phyloP scores from a whole-genome alignment of 75 land plant species.

The Pinus albicaulis region DNA sequence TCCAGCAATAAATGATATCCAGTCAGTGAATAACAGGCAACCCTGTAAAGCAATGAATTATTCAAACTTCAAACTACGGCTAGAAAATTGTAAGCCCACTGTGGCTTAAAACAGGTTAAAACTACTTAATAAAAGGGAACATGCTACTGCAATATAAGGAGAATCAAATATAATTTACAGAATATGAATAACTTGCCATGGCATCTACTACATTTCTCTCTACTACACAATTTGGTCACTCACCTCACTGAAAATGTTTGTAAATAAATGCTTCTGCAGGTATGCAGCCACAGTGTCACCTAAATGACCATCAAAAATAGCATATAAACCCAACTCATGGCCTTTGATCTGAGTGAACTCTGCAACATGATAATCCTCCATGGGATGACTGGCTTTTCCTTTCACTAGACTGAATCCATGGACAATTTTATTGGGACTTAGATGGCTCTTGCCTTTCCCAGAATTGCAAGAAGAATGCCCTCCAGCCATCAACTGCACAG shows the following conservation, averaged over 20 bases:
- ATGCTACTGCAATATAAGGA: not conserved
- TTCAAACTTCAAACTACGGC: not conserved
- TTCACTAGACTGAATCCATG: slow-evolving; percentile 40
- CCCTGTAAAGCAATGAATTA: not conserved
- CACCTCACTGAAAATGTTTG: slow-evolving; percentile 72
- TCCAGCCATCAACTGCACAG: not conserved
- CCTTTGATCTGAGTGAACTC: slow-evolving; percentile 21
- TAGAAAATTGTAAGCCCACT: not conserved
- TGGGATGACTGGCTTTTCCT: slow-evolving; percentile 43
- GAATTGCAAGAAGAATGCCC: slow-evolving; percentile 3
- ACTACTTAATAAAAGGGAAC: not conserved
- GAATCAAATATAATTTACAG: not conserved
- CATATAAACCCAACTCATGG: slow-evolving; percentile 60
- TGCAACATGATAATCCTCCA: slow-evolving; percentile 54
- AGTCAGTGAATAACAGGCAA: not conserved
- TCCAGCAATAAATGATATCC: not conserved
- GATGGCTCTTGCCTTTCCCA: slow-evolving; percentile 32
- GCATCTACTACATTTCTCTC: not conserved
- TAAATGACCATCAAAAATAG: slow-evolving; percentile 77
- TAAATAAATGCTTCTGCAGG: slow-evolving; percentile 52
- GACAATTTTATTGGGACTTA: slow-evolving; percentile 8
- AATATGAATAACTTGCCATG: not conserved
- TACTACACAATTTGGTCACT: not conserved
- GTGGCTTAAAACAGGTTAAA: not conserved
- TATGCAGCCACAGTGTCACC: slow-evolving; percentile 59